A percentile compares a stretch with the other conserved stretches of the same genome.
phyloP scores from a whole-genome alignment of 2,329 filamentous ascomycete genomes.

The Xylariaceae sp. region DNA sequence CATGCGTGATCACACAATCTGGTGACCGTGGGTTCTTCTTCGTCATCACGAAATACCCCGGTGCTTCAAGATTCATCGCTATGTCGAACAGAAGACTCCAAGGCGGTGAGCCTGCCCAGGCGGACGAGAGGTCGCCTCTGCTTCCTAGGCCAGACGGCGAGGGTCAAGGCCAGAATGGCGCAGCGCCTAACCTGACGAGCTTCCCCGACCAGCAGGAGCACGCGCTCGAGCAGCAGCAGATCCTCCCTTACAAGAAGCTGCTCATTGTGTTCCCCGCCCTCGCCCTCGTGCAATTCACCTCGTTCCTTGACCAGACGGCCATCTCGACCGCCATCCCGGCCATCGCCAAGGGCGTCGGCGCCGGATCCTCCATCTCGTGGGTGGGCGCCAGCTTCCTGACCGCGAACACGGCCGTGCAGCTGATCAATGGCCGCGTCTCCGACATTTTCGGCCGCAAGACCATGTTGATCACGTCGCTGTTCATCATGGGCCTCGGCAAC shows the following conservation, averaged over 20 bases:
- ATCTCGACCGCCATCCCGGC: slow-evolving; percentile 4
- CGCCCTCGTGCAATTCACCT: slow-evolving; percentile 4
- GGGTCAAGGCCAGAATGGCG: too few relatives aligned
- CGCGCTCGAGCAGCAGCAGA: too few relatives aligned
- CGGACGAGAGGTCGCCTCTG: too few relatives aligned
- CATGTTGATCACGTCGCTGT: slow-evolving; percentile 25
- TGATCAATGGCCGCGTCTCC: slow-evolving; percentile 30
- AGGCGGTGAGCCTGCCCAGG: too few relatives aligned
- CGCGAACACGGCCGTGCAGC: slow-evolving; percentile 20
- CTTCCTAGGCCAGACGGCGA: too few relatives aligned
- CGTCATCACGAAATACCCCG: too few relatives aligned
- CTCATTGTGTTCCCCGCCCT: slow-evolving; percentile 3
- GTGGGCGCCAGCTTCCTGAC: slow-evolving; percentile 5
- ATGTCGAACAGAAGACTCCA: too few relatives aligned
- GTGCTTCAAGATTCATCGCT: too few relatives aligned
- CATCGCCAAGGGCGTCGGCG: slow-evolving; percentile 2
- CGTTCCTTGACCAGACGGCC: slow-evolving; percentile 3
- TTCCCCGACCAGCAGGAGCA: too few relatives aligned
- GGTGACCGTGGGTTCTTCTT: too few relatives aligned
- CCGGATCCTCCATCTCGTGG: slow-evolving; percentile 3
- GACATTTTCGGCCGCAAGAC: slow-evolving; percentile 34
- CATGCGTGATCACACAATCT: too few relatives aligned
- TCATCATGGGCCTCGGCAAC: slow-evolving; percentile 25
- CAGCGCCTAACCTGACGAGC: too few relatives aligned
- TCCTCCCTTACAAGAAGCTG: background rate